These are phyloP conservation scores for Aspergillus wentii DNA, from an alignment of 495 filamentous ascomycete species.

Conservation along the genomic window DNA sequence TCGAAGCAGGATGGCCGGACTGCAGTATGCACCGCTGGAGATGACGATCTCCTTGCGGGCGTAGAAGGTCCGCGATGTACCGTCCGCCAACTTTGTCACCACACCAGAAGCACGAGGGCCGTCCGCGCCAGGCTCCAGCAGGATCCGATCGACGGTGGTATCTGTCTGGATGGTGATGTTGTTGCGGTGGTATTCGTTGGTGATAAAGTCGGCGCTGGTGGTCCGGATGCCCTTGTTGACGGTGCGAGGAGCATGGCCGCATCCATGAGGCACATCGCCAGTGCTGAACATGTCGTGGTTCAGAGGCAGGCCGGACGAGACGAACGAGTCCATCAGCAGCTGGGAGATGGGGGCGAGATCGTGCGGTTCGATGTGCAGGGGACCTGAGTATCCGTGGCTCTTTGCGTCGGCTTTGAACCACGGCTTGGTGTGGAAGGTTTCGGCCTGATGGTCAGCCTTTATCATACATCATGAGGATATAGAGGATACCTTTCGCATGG, in stretches of 20 bases:
- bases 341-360: conserved; percentile 46
- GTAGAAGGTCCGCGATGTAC: conserved; percentile 20
- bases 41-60: conserved; percentile 47
- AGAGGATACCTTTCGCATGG: conserved; percentile 46
- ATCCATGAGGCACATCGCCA: conserved; percentile 43
- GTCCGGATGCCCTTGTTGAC: conserved; percentile 43
- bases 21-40: conserved; percentile 52
- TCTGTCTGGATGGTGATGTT: conserved; percentile 36
- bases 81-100: conserved; percentile 17
- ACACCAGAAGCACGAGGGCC: conserved; percentile 24
- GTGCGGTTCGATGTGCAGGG: conserved; percentile 43
- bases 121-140: conserved; percentile 12
- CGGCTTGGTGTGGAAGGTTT: conserved; percentile 41
- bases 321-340: conserved; percentile 40
- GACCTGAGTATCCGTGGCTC: conserved; percentile 38
- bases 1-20: conserved; percentile 51
- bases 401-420: conserved; percentile 36
- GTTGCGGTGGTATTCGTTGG: conserved; percentile 25
- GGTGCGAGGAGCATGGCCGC: conserved; percentile 47
- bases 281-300: conserved; percentile 48
- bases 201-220: conserved; percentile 43
- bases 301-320: conserved; percentile 38
- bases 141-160: conserved; percentile 31
- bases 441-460: too few relatives aligned
- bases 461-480: too few relatives aligned